These are phyloP conservation scores for Sporothrix curviconia DNA, from an alignment of 2,329 filamentous ascomycete genomes.

Conservation along the genomic window DNA sequence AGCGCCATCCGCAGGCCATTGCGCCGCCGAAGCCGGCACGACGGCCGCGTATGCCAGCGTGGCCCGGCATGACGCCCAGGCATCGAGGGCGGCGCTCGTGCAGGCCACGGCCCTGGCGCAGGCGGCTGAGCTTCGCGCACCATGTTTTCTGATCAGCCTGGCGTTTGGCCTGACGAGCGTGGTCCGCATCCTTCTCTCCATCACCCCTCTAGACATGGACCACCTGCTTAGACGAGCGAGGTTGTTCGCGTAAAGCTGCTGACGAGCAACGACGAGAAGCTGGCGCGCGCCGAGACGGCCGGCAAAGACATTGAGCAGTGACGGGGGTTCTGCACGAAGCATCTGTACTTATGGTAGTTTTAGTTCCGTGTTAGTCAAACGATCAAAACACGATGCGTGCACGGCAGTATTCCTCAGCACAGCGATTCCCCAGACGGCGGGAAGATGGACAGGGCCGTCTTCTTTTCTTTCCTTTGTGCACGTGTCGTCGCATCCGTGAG, in stretches of 20 bases:
- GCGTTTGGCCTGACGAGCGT: conserved; percentile 6
- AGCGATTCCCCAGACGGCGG: too few relatives aligned
- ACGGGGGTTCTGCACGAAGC: too few relatives aligned
- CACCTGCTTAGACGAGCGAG: conserved; percentile 1
- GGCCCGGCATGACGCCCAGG: neutral
- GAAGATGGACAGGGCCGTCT: too few relatives aligned
- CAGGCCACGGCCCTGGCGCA: neutral
- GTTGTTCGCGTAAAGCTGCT: conserved; percentile 1
- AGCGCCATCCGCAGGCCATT: neutral
- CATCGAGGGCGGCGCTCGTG: neutral
- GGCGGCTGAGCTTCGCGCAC: conserved; percentile 3
- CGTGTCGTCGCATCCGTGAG: too few relatives aligned
- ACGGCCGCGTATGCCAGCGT: neutral
- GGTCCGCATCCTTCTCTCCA: neutral
- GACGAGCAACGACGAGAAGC: neutral
- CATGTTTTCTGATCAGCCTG: conserved; percentile 7
- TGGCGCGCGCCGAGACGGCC: neutral
- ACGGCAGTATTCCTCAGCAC: too few relatives aligned
- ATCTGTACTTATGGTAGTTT: too few relatives aligned
- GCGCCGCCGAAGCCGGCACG: neutral
- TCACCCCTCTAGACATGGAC: neutral
- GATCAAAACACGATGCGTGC: too few relatives aligned
- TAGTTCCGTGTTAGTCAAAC: too few relatives aligned
- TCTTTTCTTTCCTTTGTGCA: too few relatives aligned
- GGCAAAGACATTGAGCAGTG: too few relatives aligned